A percentile compares a stretch with the other conserved stretches of the same genome.
Conservation (phyloP, 2,329 filamentous ascomycete genomes). For the Claviceps monticola region DNA sequence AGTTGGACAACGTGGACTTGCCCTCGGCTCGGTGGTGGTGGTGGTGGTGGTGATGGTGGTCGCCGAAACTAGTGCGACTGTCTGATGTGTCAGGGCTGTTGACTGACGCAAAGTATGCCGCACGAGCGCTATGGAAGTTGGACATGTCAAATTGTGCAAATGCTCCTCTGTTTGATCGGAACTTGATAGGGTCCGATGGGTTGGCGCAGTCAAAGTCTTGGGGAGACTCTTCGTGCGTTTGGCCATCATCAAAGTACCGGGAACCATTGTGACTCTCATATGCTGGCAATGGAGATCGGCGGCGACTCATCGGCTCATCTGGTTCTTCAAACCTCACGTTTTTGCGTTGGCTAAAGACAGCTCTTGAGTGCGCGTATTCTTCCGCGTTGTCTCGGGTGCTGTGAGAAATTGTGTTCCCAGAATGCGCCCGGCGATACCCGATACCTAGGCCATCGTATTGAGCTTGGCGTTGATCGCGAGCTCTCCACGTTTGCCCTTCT, state of each 20-base stretch:
- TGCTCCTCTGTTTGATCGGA: constrained; percentile 1
- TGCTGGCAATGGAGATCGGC: background rate
- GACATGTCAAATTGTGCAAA: constrained; percentile 3
- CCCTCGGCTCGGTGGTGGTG: background rate
- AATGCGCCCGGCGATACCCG: background rate
- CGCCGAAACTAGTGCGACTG: too few relatives aligned
- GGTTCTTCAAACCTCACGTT: background rate
- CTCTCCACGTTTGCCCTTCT: background rate
- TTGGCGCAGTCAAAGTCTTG: background rate
- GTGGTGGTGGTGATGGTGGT: background rate
- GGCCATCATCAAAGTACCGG: background rate
- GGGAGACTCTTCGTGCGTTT: background rate
- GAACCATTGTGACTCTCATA: background rate
- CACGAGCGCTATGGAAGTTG: background rate
- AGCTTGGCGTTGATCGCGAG: background rate
- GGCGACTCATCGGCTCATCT: background rate
- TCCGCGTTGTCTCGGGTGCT: background rate
- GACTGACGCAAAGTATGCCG: background rate
- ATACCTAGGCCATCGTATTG: background rate
- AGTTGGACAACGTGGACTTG: background rate
- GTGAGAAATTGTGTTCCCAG: background rate
- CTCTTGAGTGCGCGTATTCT: background rate
- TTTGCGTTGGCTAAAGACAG: background rate
- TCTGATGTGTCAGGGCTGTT: background rate
- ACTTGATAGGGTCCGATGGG: background rate